phyloP scores from a whole-genome alignment of 495 filamentous ascomycete species.

The Xylaria nigripes region DNA sequence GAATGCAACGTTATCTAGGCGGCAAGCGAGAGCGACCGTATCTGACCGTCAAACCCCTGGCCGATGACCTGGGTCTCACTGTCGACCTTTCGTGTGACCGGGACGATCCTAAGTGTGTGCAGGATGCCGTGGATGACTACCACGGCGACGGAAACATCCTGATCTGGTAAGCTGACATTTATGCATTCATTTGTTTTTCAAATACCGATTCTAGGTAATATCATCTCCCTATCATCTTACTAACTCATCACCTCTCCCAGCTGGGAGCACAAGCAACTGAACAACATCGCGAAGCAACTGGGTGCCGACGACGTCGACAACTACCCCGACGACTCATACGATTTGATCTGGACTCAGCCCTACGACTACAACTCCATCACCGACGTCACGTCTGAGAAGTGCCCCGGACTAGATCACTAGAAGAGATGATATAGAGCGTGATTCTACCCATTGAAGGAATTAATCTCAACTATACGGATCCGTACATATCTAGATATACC shows the following conservation, averaged over 20 bases:
- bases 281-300: slow-evolving; percentile 38
- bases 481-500: not conserved
- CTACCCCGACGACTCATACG: slow-evolving; percentile 28
- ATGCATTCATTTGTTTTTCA: not conserved
- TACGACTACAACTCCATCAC: slow-evolving; percentile 35
- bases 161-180: slow-evolving; percentile 27
- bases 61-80: slow-evolving; percentile 41
- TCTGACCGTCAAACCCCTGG: slow-evolving; percentile 44
- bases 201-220: not conserved
- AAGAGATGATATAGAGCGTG: not conserved
- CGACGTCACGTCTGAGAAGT: slow-evolving; percentile 30
- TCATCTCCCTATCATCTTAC: too few species aligned
- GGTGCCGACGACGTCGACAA: slow-evolving; percentile 29
- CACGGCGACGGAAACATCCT: slow-evolving; percentile 44
- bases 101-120: slow-evolving; percentile 40
- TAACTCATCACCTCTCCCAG: slow-evolving; percentile 7
- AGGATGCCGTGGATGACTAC: slow-evolving; percentile 36
- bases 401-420: slow-evolving; percentile 36
- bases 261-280: slow-evolving; percentile 46
- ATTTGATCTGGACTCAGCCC: slow-evolving; percentile 44
- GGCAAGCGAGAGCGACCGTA: slow-evolving; percentile 43
- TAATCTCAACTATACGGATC: too few species aligned
- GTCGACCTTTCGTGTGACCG: slow-evolving; percentile 42
- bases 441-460: too few species aligned
- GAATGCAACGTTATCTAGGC: slow-evolving; percentile 23